Base-by-base conservation (phyloP, 352 stramenopile genomes). In the Thalassiosira exigua region DNA sequence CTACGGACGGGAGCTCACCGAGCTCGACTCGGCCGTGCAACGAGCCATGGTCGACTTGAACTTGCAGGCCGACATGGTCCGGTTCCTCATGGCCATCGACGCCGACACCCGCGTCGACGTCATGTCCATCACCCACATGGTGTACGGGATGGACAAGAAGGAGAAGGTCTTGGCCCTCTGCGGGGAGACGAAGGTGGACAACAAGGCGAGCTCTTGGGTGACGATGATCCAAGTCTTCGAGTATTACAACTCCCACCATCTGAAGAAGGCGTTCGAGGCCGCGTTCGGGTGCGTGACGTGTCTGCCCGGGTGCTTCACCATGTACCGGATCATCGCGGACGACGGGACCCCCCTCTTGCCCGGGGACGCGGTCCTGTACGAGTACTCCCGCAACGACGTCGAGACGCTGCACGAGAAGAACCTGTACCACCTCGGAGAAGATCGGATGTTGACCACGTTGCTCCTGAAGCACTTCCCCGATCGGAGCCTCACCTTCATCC, bases 151-250 rank as follows among this genome's bases (percentile, higher is more conserved):
- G 75, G 69, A 90, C 27, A 82, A 86, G 46, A 83, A 90, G n/a
- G 64, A 84, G 26, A 61, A 54, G 3, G 69, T 90, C 17, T 44
- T 88, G 11, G 83, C 83, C 5, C 75, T 86, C 17, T 90, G 83
- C 65, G 83, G 83, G 12, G 83, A 90, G 59, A 90, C 83, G 1
- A 80, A 88, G 57, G 83, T 90, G 0, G 83, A 88, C 32, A 90
- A 90, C 65, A 88, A 86, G 36, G 30, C 79, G 11, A 30, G 61
- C 3, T 75, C 44, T 12, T 87, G 79, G 79, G 80, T 90, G 1
- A 89, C 82, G 2, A 87, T 87, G 77, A 84, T 88, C 54, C 83
- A 90, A 74, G 83, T 90, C 0, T 90, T 87, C 53, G 83, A 90
- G 54, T 87, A 90, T 56, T 90, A 84, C 57, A 84, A 54, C 1